Base-by-base conservation (phyloP, 2,329 filamentous ascomycete genomes). In the Ophiosphaerella herpotricha region DNA sequence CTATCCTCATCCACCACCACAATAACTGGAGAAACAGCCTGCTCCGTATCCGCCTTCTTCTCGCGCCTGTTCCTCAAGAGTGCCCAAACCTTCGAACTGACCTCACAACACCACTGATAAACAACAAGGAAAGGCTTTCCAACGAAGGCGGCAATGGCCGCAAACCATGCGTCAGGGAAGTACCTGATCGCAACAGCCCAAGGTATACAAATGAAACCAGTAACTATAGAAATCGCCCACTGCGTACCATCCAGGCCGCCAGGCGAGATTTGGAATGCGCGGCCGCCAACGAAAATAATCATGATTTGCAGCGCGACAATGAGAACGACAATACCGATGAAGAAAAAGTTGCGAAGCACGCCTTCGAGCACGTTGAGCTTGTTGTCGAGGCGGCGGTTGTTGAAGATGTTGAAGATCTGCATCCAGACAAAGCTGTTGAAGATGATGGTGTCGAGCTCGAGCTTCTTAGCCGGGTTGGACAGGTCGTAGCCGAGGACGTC, bases 391-490 rank as follows among this genome's bases (percentile, higher is more conserved):
- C 83, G 82, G 26, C 84, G 79, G 64, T 83, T 85, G 71, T 87
- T 87, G 74, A 85, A 81, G 68, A 85, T 80, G 68, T 88, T 88
- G 75, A 88, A 88, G 54, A 88, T 86, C 62, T 88, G 85, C 78
- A 88, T 84, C 85, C 85, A 88, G 2, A 88, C 85, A 60, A 86
- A 88, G 0, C 82, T 84, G 70, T 88, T 88, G 75, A 88, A 88
- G 39, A 88, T 81, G 49, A 87, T 77, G 1, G 85, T 86, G 55
- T 86, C 80, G 12, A 77, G 63, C 55, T 83, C 77, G 31, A 85
- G 74, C 39, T 64, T 52, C 48, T 59, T 61, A 7, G 56, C 38
- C 3, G 58, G 57, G 26, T 63, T 45, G 0, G 70, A 68, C 12
- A 77, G 75, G 13, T 80, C 71, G 60, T 83, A 85, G 39, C 75